A percentile compares a stretch with the other conserved stretches of the same genome.
Evolutionary conservation across 129 eudicot genomes (phyloP).

Genomic region (Flaveria bidentis): DNA sequence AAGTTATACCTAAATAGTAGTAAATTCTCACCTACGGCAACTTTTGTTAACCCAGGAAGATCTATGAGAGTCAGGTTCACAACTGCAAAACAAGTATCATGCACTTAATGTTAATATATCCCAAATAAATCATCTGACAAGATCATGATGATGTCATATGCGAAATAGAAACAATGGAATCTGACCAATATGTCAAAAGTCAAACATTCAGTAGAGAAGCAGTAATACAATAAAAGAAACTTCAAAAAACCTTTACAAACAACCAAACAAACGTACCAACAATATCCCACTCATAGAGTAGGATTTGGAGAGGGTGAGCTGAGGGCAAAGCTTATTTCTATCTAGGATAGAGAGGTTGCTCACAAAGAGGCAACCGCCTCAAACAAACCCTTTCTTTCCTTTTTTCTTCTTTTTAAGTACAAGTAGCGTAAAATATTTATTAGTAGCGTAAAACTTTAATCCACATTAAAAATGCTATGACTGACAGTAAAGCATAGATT

Average conservation of each 20-base stretch:
- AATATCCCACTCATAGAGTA: too few species aligned
- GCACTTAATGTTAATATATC: constrained; percentile 22
- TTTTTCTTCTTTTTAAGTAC: too few species aligned
- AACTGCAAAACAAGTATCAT: constrained; percentile 56
- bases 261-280: too few species aligned
- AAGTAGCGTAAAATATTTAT: too few species aligned
- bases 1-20: constrained; percentile 25
- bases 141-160: constrained; percentile 6
- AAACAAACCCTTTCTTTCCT: too few species aligned
- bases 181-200: constrained; percentile 4
- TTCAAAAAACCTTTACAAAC: neutral
- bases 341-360: too few species aligned
- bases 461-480: neutral
- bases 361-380: too few species aligned
- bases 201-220: neutral
- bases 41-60: constrained; percentile 99
- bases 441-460: neutral
- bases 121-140: constrained; percentile 9
- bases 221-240: neutral
- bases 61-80: constrained; percentile 97
- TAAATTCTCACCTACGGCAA: constrained; percentile 91
- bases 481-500: neutral
- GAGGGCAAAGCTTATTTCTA: too few species aligned
- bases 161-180: neutral
- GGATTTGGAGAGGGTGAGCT: too few species aligned